Conservation (phyloP, 1,284 basidiomycete species). For the Schizophyllum commune region DNA sequence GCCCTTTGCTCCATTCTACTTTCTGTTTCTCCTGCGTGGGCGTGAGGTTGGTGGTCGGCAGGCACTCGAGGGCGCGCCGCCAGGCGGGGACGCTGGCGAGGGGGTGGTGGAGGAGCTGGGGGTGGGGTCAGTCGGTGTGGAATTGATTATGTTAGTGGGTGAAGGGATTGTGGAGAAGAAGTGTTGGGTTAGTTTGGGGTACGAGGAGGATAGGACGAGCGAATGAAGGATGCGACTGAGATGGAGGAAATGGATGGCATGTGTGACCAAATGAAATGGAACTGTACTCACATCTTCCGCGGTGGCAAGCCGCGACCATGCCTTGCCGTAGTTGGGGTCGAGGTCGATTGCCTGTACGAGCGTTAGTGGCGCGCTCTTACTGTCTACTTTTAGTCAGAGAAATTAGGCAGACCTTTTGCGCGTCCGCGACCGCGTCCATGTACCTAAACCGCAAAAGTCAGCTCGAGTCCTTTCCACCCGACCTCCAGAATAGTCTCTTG, state of each 20-base stretch:
- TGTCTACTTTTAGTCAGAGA: too few species aligned
- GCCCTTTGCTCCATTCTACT: constrained; percentile 8
- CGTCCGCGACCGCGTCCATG: constrained; percentile 17
- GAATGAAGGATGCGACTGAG: too few species aligned
- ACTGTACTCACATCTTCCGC: constrained; percentile 20
- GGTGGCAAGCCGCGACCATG: constrained; percentile 24
- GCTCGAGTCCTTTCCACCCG: too few species aligned
- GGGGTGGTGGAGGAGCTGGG: neutral
- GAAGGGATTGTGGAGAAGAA: too few species aligned
- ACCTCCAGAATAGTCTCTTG: too few species aligned
- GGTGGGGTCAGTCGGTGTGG: neutral
- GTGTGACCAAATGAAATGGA: neutral
- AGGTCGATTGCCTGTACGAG: constrained; percentile 22
- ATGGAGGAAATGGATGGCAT: neutral
- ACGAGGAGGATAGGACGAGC: too few species aligned
- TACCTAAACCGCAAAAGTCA: constrained; percentile 11
- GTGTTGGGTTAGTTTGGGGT: too few species aligned
- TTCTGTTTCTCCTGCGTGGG: constrained; percentile 8
- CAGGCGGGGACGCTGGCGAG: constrained; percentile 2
- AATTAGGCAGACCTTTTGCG: constrained; percentile 17
- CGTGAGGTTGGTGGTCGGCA: constrained; percentile 7
- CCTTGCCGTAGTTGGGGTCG: constrained; percentile 29
- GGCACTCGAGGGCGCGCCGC: constrained; percentile 8
- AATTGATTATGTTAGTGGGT: neutral
- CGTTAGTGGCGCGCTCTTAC: neutral